Percentiles rank a stretch among this genome's conserved stretches.
phyloP scores from a whole-genome alignment of 495 filamentous ascomycete genomes.

The Aspergillus hancockii region DNA sequence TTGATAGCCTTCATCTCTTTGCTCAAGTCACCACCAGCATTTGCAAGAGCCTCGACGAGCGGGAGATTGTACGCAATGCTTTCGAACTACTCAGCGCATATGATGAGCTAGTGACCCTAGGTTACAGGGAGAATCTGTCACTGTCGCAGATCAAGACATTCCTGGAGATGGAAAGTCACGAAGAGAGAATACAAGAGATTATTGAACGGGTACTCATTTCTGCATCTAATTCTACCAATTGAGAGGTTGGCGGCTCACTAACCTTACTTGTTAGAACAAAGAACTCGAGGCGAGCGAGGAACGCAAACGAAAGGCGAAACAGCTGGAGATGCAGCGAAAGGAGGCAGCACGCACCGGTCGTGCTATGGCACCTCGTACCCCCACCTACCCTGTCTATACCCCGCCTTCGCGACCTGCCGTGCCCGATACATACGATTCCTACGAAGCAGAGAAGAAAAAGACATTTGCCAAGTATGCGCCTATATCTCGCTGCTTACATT shows the following conservation, averaged over 20 bases:
- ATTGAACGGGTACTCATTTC: slow-evolving; percentile 73
- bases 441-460: slow-evolving; percentile 97
- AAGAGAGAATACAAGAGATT: slow-evolving; percentile 97
- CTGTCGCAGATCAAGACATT: slow-evolving; percentile 97
- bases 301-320: slow-evolving; percentile 96
- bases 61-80: slow-evolving; percentile 90
- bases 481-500: not conserved
- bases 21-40: slow-evolving; percentile 95
- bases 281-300: slow-evolving; percentile 97
- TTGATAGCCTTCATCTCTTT: slow-evolving; percentile 95
- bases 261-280: slow-evolving; percentile 71
- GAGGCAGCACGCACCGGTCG: slow-evolving; percentile 69
- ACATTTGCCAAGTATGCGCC: slow-evolving; percentile 64
- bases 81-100: slow-evolving; percentile 95
- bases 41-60: slow-evolving; percentile 93
- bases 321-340: slow-evolving; percentile 96
- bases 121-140: slow-evolving; percentile 93
- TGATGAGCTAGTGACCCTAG: slow-evolving; percentile 91
- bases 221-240: not conserved
- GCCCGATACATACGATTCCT: slow-evolving; percentile 84
- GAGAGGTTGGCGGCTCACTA: slow-evolving; percentile 14
- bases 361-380: slow-evolving; percentile 63
- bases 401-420: slow-evolving; percentile 71
- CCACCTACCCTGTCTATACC: slow-evolving; percentile 86
- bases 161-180: slow-evolving; percentile 97